Evolutionary conservation across 768 basidiomycete genomes (phyloP).

Genomic region (Naganishia randhawae): DNA sequence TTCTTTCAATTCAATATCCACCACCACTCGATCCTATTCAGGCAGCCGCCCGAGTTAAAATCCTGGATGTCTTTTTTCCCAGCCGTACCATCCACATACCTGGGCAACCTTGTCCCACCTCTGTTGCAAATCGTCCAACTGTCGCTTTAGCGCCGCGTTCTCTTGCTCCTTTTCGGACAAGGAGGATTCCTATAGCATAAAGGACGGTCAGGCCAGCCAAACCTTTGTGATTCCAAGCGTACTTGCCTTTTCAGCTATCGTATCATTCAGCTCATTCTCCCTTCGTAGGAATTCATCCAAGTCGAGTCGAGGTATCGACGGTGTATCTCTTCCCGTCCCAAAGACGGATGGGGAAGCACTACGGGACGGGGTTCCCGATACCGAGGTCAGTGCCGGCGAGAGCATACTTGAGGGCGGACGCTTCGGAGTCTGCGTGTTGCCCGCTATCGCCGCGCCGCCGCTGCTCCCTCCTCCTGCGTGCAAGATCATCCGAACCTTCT

Average conservation of each 20-base stretch:
- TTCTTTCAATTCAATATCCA: constrained; percentile 90
- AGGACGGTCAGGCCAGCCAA: constrained; percentile 38
- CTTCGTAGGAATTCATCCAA: constrained; percentile 91
- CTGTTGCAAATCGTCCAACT: constrained; percentile 83
- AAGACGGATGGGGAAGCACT: constrained; percentile 9
- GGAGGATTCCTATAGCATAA: constrained; percentile 60
- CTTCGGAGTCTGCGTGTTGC: neutral
- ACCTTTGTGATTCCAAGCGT: constrained; percentile 30
- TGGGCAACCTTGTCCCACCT: constrained; percentile 75
- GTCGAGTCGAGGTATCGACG: constrained; percentile 56
- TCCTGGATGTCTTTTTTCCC: neutral
- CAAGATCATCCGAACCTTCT: constrained; percentile 54
- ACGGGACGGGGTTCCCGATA: constrained; percentile 9
- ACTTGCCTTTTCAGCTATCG: constrained; percentile 68
- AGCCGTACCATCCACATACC: constrained; percentile 52
- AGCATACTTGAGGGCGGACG: constrained; percentile 20
- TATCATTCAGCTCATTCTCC: constrained; percentile 94
- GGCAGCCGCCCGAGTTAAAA: neutral
- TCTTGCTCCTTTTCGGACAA: constrained; percentile 76
- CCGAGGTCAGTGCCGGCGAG: constrained; percentile 9
- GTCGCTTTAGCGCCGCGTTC: constrained; percentile 81
- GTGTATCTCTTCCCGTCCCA: constrained; percentile 22
- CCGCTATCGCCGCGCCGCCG: neutral
- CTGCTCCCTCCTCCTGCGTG: neutral
- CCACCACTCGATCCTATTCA: constrained; percentile 82